Evolutionary conservation across 805 yeast species (phyloP), one percentile per base, ranked within the genome.

Genomic region (Alloascoidea africana): DNA sequence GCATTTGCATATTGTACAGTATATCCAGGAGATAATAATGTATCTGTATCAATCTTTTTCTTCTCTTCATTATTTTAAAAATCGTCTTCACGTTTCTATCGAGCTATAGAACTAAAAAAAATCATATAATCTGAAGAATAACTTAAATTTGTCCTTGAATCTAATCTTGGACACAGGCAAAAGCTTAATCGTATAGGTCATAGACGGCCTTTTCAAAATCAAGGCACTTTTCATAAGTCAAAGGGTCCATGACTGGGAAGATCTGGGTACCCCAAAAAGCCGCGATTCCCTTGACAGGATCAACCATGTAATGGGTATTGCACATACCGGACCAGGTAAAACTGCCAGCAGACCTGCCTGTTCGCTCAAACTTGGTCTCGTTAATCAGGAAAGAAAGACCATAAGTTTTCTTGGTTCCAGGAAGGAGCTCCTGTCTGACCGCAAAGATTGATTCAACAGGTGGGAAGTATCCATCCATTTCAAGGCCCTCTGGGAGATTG

Each of bases 291-390:
- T 55, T 60, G 23, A 54, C 50, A 16, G 51, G 39, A 45, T 65
- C 70, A 15, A 63, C 45, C 67, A 67, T 65, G 44, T 50, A 65
- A 46, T 40, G 60, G 15, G 56, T 42, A 41, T 60, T 64, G 11
- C 59, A 54, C 30, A 62, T 37, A 1, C 70, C 70, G 15, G 55
- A 50, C 70, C 70, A 65, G 41, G 49, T 54, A 13, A 56, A 50
- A 1, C 63, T 46, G 3, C 57, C 56, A 2, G 44, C 44, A 8
- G 60, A 56, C 34, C 66, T 46, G 1, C 68, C 68, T 2, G 60
- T 56, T 2, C 51, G 48, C 14, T 54, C 46, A 15, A 45, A 41
- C 4, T 38, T 39, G n/a, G 32, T 27, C 4, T 52, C 50, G n/a
- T 50, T 44, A 32, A 45, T 47, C 40, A 49, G 43, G 39, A 52